Conservation (phyloP, 1,139 yeast species). For the Kodamaea arcana region DNA sequence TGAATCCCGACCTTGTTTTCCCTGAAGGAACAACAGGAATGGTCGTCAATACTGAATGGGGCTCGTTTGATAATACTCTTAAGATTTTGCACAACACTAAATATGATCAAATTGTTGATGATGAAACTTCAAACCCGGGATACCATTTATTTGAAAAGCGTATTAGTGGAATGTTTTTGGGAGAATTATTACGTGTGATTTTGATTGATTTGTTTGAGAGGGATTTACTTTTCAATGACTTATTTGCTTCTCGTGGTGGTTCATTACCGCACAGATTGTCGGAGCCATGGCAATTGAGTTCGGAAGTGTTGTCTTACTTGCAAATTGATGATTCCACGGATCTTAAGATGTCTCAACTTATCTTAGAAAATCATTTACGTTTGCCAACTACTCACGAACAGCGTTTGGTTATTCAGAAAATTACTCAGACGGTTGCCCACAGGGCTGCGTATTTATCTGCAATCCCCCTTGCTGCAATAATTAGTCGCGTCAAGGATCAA, state of each 20-base stretch:
- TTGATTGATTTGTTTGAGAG: slow-evolving; percentile 61
- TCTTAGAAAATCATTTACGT: slow-evolving; percentile 60
- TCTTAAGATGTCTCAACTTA: slow-evolving; percentile 60
- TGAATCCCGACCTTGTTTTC: slow-evolving; percentile 34
- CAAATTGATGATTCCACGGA: slow-evolving; percentile 78
- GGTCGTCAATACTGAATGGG: slow-evolving; percentile 97
- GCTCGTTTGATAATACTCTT: slow-evolving; percentile 83
- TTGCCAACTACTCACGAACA: slow-evolving; percentile 66
- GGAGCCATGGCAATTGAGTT: slow-evolving; percentile 72
- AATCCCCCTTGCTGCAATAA: slow-evolving; percentile 81
- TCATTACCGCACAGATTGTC: slow-evolving; percentile 62
- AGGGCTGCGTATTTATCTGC: slow-evolving; percentile 87
- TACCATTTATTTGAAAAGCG: slow-evolving; percentile 91
- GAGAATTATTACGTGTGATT: slow-evolving; percentile 76
- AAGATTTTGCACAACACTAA: slow-evolving; percentile 68
- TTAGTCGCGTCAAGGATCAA: slow-evolving; percentile 35
- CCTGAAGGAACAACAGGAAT: slow-evolving; percentile 58
- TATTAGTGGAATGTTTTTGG: slow-evolving; percentile 90
- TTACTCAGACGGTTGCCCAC: slow-evolving; percentile 74
- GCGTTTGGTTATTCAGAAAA: slow-evolving; percentile 61
- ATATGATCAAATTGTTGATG: slow-evolving; percentile 68
- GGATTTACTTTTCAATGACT: slow-evolving; percentile 53
- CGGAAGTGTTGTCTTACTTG: slow-evolving; percentile 79
- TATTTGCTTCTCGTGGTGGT: slow-evolving; percentile 47
- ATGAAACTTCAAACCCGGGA: slow-evolving; percentile 74